Percentiles rank a stretch among this genome's conserved stretches.
Evolutionary conservation across 306 rosid genomes (phyloP).

Genomic region (Cicer judaicum): DNA sequence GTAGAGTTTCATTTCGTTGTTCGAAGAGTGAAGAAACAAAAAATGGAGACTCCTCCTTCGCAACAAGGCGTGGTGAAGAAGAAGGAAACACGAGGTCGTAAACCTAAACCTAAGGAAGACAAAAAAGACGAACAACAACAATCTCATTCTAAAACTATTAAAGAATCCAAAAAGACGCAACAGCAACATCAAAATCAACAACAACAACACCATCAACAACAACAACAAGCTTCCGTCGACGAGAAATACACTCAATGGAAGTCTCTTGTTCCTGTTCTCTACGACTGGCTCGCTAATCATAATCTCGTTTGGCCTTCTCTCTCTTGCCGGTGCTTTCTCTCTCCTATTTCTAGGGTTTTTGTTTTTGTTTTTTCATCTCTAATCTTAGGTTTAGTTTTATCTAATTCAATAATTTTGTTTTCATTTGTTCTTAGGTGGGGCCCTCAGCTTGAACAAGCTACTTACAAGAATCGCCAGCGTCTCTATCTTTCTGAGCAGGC

Average conservation of each 20-base stretch:
- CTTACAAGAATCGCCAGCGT: conserved; percentile 95
- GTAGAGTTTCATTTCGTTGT: neutral
- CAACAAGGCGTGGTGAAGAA: conserved; percentile 56
- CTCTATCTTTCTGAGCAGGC: conserved; percentile 97
- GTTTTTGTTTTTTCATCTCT: neutral
- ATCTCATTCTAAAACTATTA: conserved; percentile 22
- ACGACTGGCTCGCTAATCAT: conserved; percentile 96
- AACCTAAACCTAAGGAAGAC: conserved; percentile 86
- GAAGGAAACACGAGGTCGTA: conserved; percentile 88
- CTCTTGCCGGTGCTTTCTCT: conserved; percentile 71
- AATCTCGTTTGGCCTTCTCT: conserved; percentile 98
- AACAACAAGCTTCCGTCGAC: conserved; percentile 68
- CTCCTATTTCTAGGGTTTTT: conserved; percentile 35
- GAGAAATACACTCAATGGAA: conserved; percentile 91
- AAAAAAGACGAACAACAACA: conserved; percentile 37
- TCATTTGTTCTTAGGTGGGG: conserved; percentile 68
- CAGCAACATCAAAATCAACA: conserved; percentile 48
- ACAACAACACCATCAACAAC: neutral
- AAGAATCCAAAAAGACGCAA: conserved; percentile 53
- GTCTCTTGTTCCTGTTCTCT: conserved; percentile 84
- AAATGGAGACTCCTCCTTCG: conserved; percentile 44
- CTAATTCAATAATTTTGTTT: neutral
- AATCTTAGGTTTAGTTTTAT: neutral
- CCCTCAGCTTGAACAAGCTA: conserved; percentile 93
- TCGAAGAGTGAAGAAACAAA: neutral